Conservation (phyloP, 2,329 filamentous ascomycete species). For the Ophiostoma ips region DNA sequence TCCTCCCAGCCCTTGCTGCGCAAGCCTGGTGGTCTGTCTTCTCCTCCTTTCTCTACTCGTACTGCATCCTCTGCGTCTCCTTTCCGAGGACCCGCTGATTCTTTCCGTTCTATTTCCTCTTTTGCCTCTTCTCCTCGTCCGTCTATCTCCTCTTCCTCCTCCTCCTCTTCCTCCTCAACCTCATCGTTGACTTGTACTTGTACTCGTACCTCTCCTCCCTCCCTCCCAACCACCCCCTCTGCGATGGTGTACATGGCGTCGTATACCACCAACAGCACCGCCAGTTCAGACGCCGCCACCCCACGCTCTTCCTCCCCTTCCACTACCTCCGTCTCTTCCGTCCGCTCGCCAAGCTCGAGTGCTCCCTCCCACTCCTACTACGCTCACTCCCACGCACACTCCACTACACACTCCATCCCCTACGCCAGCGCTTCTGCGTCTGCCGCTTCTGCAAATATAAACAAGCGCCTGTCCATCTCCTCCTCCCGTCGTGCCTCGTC, state of each 20-base stretch:
- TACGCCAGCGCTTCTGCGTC: too few relatives aligned
- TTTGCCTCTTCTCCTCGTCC: background rate
- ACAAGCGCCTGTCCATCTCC: conserved; percentile 35
- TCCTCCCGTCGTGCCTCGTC: conserved; percentile 35
- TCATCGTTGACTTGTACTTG: background rate
- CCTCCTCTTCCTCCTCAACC: background rate
- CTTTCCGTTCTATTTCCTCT: background rate
- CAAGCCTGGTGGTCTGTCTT: background rate
- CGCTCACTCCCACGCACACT: background rate
- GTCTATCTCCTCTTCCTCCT: background rate
- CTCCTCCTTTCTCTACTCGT: background rate
- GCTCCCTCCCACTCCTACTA: conserved; percentile 29
- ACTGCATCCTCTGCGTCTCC: background rate
- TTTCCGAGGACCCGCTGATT: background rate
- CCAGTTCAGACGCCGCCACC: conserved; percentile 36
- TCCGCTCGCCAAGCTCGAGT: conserved; percentile 26
- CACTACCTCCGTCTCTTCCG: conserved; percentile 35
- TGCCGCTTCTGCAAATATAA: too few relatives aligned
- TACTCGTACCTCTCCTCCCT: conserved; percentile 1
- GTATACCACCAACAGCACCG: conserved; percentile 26
- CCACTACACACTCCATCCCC: conserved; percentile 27
- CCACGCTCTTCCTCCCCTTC: conserved; percentile 39
- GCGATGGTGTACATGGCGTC: conserved; percentile 27
- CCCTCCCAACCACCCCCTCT: conserved; percentile 14
- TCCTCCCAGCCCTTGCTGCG: background rate